These are phyloP conservation scores for Cladosporium oxysporum DNA, from an alignment of 2,329 filamentous ascomycete genomes.

Conservation along the genomic window DNA sequence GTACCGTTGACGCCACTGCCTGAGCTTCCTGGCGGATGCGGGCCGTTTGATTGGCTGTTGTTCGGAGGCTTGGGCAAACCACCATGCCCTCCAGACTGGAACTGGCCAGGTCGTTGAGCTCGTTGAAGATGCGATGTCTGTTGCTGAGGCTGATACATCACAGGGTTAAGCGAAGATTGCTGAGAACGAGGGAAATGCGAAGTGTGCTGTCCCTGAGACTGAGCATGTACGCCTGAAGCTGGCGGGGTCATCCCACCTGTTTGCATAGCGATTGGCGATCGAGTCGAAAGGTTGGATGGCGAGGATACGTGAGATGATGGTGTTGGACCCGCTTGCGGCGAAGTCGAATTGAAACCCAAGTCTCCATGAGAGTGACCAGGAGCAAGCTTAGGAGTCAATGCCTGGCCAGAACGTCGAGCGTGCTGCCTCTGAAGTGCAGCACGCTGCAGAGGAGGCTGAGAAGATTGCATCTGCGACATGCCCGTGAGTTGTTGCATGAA, in stretches of 20 bases:
- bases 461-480: conserved; percentile 56
- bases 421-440: conserved; percentile 76
- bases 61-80: conserved; percentile 34
- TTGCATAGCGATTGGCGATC: conserved; percentile 62
- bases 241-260: conserved; percentile 63
- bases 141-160: conserved; percentile 46
- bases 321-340: conserved; percentile 77
- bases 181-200: conserved; percentile 39
- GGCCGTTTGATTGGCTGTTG: conserved; percentile 24
- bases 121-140: conserved; percentile 14
- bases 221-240: conserved; percentile 56
- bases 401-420: conserved; percentile 38
- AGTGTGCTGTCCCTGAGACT: conserved; percentile 49
- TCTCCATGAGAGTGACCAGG: conserved; percentile 43
- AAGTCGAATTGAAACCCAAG: conserved; percentile 52
- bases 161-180: conserved; percentile 48
- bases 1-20: conserved; percentile 40
- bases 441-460: conserved; percentile 66
- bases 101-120: conserved; percentile 17
- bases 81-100: conserved; percentile 37
- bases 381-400: conserved; percentile 39
- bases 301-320: conserved; percentile 76
- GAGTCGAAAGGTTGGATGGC: conserved; percentile 58
- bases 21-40: conserved; percentile 28
- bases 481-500: conserved; percentile 56